Evolutionary conservation across 805 yeast species (phyloP), one percentile per base, ranked within the genome.

Genomic region (Blastobotrys americana): DNA sequence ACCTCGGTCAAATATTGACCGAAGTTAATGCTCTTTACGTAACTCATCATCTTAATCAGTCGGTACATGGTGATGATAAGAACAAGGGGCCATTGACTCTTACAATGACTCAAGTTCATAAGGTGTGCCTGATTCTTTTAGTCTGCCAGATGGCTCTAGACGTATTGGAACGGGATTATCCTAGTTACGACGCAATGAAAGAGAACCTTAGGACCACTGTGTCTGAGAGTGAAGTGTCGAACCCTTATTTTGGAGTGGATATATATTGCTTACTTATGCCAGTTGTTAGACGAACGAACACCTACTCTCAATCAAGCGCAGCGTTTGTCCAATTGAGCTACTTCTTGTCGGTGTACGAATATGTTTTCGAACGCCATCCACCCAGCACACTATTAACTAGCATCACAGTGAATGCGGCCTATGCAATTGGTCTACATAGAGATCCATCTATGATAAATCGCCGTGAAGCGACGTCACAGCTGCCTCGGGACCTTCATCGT

Each of bases 371-470:
- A 17, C 6, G 15, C 3, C 18, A 20, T n/a, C 39, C 5, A 22
- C 34, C 5, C 6, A 18, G 27, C 27, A 23, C 4, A 25, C 15
- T 17, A n/a, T n/a, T 22, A 25, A 15, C 18, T 23, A 19, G 13
- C n/a, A 48, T 47, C 39, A 42, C 53, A 20, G 49, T 55, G 36
- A 55, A 55, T 18, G 46, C 54, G n/a, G 55, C 56, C 23, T 39
- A 43, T 31, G 44, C 53, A 25, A 55, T 56, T 35, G 64, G 62
- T 0, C 49, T 59, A 3, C 60, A 59, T 41, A 49, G 61, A 2
- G 62, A 59, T 39, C 63, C 63, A 3, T 22, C 18, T n/a, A 27
- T 5, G 8, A 15, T 20, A n/a, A n/a, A 19, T 13, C 19, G 22
- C 25, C 31, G 31, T 13, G n/a, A n/a, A n/a, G 31, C 10, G 10